A percentile compares a stretch with the other conserved stretches of the same genome.
These are phyloP conservation scores for Mucor lusitanicus DNA, from an alignment of 371 early-diverging fungal species.

Conservation along the genomic window DNA sequence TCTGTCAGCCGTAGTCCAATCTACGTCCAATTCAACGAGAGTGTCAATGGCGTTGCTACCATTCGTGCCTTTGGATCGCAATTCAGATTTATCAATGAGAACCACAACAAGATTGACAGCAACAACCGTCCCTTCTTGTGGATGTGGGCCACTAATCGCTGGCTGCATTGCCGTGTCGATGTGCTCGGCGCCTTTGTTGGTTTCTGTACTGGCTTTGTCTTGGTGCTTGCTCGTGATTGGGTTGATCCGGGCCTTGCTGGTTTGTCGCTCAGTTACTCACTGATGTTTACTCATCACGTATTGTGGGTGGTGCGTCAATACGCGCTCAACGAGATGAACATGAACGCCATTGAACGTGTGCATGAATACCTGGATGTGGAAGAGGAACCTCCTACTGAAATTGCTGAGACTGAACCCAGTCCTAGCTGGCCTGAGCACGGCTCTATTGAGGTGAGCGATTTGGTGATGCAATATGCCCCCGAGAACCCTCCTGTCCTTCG, in stretches of 20 bases:
- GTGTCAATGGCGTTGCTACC: conserved; percentile 72
- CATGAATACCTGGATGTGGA: conserved; percentile 73
- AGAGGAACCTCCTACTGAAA: conserved; percentile 66
- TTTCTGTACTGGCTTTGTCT: conserved; percentile 68
- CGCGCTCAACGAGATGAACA: conserved; percentile 82
- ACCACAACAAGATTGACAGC: conserved; percentile 57
- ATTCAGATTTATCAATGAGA: conserved; percentile 61
- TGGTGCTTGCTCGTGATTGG: conserved; percentile 47
- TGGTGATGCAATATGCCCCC: conserved; percentile 69
- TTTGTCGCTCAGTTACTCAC: conserved; percentile 72
- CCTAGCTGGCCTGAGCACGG: conserved; percentile 77
- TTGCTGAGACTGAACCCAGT: conserved; percentile 51
- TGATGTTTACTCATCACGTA: conserved; percentile 68
- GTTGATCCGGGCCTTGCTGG: conserved; percentile 80
- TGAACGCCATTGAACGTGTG: conserved; percentile 86
- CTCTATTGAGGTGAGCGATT: conserved; percentile 60
- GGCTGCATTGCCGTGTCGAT: conserved; percentile 87
- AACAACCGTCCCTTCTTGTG: conserved; percentile 82
- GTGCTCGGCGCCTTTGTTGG: conserved; percentile 70
- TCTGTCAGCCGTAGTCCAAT: conserved; percentile 81
- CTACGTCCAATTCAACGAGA: conserved; percentile 76
- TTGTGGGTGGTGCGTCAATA: conserved; percentile 81
- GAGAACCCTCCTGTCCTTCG: conserved; percentile 72
- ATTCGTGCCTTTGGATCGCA: conserved; percentile 79
- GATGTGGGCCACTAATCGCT: conserved; percentile 87